Base-by-base conservation (phyloP, 129 eudicot species). In the Flaveria linearis region DNA sequence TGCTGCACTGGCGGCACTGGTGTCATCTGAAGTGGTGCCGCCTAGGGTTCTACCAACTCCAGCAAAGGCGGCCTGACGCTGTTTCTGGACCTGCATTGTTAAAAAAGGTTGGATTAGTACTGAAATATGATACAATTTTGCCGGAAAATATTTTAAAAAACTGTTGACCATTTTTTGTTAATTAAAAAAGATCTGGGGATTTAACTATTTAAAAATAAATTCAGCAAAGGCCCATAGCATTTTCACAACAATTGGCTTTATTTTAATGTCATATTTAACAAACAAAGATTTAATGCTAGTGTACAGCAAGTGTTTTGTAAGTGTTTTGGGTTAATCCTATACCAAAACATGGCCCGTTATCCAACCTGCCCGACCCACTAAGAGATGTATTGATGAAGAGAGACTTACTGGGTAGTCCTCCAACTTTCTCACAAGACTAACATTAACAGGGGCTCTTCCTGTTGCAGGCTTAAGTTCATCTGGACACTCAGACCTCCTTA, bases 31-130 rank as follows among this genome's bases (percentile, higher is more conserved):
- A 3, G 78, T 68, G 76, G 87, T 67, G 74, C 83, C 71, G 62
- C 91, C 97, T 6, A 90, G 75, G 46, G 95, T 85, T 84, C 98
- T 87, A 12, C 92, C 90, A 10, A 66, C 84, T 18, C 98, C 98
- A 56, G 56, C 90, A 80, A 93, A 93, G 50, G 97, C 68, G 12
- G 68, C 56, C 5, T 11, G 78, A 2, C 74, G 79, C 74, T 84
- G 87, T 65, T 83, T 77, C 78, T 84, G 87, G 51, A 81, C 84
- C 90, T 87, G 86, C 57, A 70, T 16, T 63, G 30, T 30, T 15
- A 2, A 28, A 62, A 62, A 61, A 25, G 6, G 23, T 30, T 33
- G 16, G 13, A 64, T 64, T 64, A 30, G 7, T 33, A 60, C 7
- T 25, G 33, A 60, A 23, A 57, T 2, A 18, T 53, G 13, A 53